These are phyloP conservation scores for Arachis stenosperma DNA, from an alignment of 306 rosid species.

Conservation along the genomic window DNA sequence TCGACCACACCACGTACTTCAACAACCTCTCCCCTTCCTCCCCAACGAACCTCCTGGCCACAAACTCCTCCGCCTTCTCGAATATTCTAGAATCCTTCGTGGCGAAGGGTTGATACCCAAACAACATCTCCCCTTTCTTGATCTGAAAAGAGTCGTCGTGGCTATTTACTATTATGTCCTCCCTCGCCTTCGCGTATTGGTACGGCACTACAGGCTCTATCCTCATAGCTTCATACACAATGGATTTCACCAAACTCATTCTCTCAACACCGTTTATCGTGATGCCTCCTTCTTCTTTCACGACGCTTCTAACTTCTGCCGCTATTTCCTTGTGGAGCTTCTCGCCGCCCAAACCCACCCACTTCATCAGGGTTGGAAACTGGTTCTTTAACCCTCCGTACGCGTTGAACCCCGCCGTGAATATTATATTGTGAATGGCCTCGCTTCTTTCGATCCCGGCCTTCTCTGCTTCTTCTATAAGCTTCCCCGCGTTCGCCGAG, in stretches of 20 bases:
- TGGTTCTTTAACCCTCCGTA: constrained; percentile 66
- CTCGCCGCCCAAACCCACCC: constrained; percentile 64
- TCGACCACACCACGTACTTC: constrained; percentile 47
- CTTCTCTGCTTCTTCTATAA: constrained; percentile 55
- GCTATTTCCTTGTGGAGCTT: constrained; percentile 53
- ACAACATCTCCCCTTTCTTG: constrained; percentile 71
- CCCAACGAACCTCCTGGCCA: constrained; percentile 42
- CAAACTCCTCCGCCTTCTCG: constrained; percentile 51
- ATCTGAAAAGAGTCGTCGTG: constrained; percentile 62
- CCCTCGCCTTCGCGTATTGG: constrained; percentile 70
- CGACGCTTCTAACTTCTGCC: constrained; percentile 52
- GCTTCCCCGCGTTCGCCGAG: constrained; percentile 27
- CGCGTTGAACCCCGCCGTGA: constrained; percentile 67
- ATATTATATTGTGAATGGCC: constrained; percentile 72
- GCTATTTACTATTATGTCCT: constrained; percentile 53
- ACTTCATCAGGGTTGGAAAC: constrained; percentile 57
- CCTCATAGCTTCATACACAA: constrained; percentile 60
- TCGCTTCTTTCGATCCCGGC: constrained; percentile 52
- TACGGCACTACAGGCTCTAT: constrained; percentile 72
- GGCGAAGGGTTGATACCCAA: constrained; percentile 71
- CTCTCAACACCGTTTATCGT: constrained; percentile 49
- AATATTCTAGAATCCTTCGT: constrained; percentile 66
- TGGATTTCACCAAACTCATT: constrained; percentile 63
- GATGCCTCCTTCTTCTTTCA: constrained; percentile 50
- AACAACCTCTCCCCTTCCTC: constrained; percentile 42